Evolutionary conservation across 148 eudicot species (phyloP), one percentile per base, ranked within the genome.

Genomic region (Vaccinium corymbosum): DNA sequence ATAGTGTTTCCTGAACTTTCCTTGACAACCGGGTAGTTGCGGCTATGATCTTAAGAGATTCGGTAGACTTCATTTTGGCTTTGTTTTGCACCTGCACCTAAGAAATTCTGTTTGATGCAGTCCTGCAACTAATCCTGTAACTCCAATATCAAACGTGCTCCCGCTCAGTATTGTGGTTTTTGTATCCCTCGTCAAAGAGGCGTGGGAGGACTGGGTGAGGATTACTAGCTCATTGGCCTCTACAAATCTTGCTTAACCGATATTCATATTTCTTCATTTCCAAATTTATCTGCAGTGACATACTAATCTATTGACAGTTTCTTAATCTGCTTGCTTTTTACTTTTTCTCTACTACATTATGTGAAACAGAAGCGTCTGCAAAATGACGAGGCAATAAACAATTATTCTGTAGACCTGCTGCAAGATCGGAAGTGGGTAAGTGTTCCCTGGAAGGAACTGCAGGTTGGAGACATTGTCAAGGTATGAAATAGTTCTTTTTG

Each of bases 161-260:
- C 98, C 99, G 55, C 89, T 97, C 76, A 87, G 94, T 79, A 72
- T 97, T 77, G 98, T 97, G 92, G 95, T 97, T 87, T 79, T 93
- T 85, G 93, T 94, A 81, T 93, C 98, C 87, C 99, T 97, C 79
- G 89, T 94, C 80, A 97, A 94, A 89, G 99, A 97, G 85, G 98
- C 98, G 86, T 97, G 93, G 92, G 99, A 97, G 84, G 99, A 97
- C 82, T 94, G 98, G 99, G 99, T 94, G 91, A 92, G 98, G 86
- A 76, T 80, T 78, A 17, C 49, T 62, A 42, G 38, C 52, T 59
- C 56, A 16, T 72, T 15, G 78, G 38, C 68, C 73, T 50, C 32
- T 81, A 78, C 53, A n/a, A 32, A 74, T 48, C 1, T 57, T 78
- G 35, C 38, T 81, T 32, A 32, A 16, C 70, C 20, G 0, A 32